A percentile compares a stretch with the other conserved stretches of the same genome.
These are phyloP conservation scores for Trypanosoma caninum DNA, from an alignment of 208 protist species.

Conservation along the genomic window DNA sequence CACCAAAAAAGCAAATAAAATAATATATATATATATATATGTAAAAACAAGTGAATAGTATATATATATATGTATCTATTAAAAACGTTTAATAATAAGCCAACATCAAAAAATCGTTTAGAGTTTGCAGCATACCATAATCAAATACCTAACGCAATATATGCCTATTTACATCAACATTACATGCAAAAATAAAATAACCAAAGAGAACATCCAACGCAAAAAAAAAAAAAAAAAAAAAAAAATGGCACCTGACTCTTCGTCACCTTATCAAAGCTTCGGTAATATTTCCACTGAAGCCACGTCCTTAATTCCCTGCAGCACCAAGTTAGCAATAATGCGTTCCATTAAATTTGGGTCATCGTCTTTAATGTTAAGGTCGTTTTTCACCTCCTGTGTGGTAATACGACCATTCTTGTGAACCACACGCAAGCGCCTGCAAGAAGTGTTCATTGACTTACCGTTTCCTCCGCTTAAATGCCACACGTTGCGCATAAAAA, in stretches of 20 bases:
- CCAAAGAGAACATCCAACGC: neutral
- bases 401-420: slow-evolving; percentile 81
- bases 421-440: slow-evolving; percentile 75
- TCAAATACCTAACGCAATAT: neutral
- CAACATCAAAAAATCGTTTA: neutral
- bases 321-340: slow-evolving; percentile 60
- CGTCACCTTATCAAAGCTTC: neutral
- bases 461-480: slow-evolving; percentile 88
- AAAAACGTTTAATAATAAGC: too few species aligned
- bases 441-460: slow-evolving; percentile 78
- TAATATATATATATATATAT: too few species aligned
- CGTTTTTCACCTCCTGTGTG: slow-evolving; percentile 81
- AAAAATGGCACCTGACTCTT: neutral
- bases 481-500: slow-evolving; percentile 83
- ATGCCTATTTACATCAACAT: neutral
- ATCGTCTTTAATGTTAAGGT: slow-evolving; percentile 61
- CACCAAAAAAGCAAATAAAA: too few species aligned
- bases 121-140: neutral
- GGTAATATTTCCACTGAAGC: slow-evolving; percentile 49
- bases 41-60: too few species aligned
- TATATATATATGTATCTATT: too few species aligned
- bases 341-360: slow-evolving; percentile 43
- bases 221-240: slow-evolving; percentile 6
- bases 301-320: slow-evolving; percentile 87
- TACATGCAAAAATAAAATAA: neutral